Conservation (phyloP, 257 asterid genomes). For the Penstemon newberryi region DNA sequence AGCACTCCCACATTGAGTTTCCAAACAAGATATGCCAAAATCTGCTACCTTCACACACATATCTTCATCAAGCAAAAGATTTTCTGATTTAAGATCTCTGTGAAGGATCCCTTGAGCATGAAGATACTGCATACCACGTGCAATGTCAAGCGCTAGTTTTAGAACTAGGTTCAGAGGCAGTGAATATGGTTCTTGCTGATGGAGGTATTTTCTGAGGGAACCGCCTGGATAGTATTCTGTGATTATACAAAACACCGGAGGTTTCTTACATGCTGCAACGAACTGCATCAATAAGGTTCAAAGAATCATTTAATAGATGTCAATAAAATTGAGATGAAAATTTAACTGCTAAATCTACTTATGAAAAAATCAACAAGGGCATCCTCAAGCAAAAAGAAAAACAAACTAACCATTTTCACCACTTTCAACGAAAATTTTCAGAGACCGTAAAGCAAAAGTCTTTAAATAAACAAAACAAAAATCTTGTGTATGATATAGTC, state of each 20-base stretch:
- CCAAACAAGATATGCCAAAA: constrained; percentile 93
- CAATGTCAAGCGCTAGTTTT: constrained; percentile 78
- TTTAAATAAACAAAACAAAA: not conserved
- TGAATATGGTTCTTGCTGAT: constrained; percentile 88
- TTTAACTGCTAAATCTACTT: not conserved
- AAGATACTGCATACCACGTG: constrained; percentile 90
- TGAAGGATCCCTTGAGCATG: constrained; percentile 90
- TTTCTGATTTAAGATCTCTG: constrained; percentile 92
- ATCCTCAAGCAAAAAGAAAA: not conserved
- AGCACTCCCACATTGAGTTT: constrained; percentile 86
- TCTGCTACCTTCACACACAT: constrained; percentile 96
- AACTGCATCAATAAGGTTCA: constrained; percentile 52
- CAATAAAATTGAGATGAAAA: not conserved
- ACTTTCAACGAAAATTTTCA: not conserved
- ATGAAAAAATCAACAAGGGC: not conserved
- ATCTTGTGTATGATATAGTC: not conserved
- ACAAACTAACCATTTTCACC: constrained; percentile 16
- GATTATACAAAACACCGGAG: constrained; percentile 92
- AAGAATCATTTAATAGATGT: constrained; percentile 12
- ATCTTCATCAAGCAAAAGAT: constrained; percentile 75
- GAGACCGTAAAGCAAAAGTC: not conserved
- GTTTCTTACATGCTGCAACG: constrained; percentile 91
- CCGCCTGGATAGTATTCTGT: constrained; percentile 94
- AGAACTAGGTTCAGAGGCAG: constrained; percentile 72
- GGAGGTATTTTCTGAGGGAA: constrained; percentile 85